Base-by-base conservation (phyloP, 768 basidiomycete genomes). In the Pisolithus marmoratus region DNA sequence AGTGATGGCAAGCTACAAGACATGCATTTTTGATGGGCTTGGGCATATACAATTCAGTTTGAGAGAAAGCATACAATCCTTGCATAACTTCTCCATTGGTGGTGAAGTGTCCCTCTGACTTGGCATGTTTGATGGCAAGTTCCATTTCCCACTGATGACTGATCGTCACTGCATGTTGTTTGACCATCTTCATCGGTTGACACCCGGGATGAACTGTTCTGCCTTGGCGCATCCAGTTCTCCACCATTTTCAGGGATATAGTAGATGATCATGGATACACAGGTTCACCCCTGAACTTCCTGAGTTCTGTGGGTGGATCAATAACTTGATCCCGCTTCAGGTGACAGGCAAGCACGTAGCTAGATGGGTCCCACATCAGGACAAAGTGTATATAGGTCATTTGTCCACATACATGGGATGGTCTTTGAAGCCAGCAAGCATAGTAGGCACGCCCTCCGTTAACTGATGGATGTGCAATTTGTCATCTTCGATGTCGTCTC, bases 201-300 rank as follows among this genome's bases (percentile, higher is more conserved):
- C 81, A 81, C 12, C 85, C 87, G 46, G 79, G 74, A 57, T 78
- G 79, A 56, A 97, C 74, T 50, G 71, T 71, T 43, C 92, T 78
- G 1, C 96, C 96, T 50, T 82, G 76, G 8, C 94, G 82, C 84
- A 95, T 85, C 93, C 94, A 99, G 60, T 87, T 94, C 68, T 97
- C 96, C 27, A 88, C 81, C 9, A 90, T 87, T 71, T 94, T 95
- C 45, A 97, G 80, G 5, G 81, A 70, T n/a, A 94, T 73, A 14
- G 98, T 89, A 38, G 85, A 79, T 2, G 84, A 80, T 40, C 95
- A 83, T 37, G 90, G 80, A 67, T 90, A 98, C 22, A 99, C 95
- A 11, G 91, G 72, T 67, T 96, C 92, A 49, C 94, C 95, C 50
- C 87, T 83, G 74, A 98, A 97, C 59, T 87, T 86, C 42, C 94